Evolutionary conservation across 1,284 basidiomycete species (phyloP), one percentile per base, ranked within the genome.

Genomic region (Dichomitus squalens): DNA sequence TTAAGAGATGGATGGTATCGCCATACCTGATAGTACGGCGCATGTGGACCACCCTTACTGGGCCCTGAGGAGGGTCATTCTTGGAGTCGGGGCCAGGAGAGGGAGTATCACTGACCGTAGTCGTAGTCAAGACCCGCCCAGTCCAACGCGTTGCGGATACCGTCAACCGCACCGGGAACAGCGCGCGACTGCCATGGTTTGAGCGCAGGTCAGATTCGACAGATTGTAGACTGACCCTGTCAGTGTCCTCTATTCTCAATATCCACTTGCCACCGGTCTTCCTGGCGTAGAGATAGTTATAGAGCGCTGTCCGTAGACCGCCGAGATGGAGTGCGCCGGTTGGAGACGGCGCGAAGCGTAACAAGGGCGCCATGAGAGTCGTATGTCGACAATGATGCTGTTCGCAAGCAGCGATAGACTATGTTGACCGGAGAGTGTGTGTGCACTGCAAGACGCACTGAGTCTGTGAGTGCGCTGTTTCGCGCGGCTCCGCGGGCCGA

Each of bases 111-210:
- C 75, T 57, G 60, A 89, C 96, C 96, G 76, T 92, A 92, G 71
- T 98, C 95, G 71, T 93, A 97, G 5, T 93, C 81, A 27, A 99
- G 74, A 3, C 95, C 93, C n/a, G 95, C 92, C 97, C 97, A 99
- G 29, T 86, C 82, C 48, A 99, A 76, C 1, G 89, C 88, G 16
- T 80, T 78, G 57, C 87, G 77, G 49, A 98, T 87, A 2, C 87
- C 86, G 25, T 96, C 90, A 1, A 95, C 86, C 1, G 95, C 88
- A 2, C 92, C 94, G 4, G 87, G 84, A 0, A 97, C 93, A 56
- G 85, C 81, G 47, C 95, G 80, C 1, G 85, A 81, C 94, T 96
- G 31, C 5, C 18, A 9, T n/a, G 20, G 21, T 39, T 23, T 16
- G 20, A 38, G 25, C 33, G 53, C 25, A 20, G 34, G 36, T 7